Conservation (phyloP, 2,329 filamentous ascomycete genomes). For the Colletotrichum aenigma region DNA sequence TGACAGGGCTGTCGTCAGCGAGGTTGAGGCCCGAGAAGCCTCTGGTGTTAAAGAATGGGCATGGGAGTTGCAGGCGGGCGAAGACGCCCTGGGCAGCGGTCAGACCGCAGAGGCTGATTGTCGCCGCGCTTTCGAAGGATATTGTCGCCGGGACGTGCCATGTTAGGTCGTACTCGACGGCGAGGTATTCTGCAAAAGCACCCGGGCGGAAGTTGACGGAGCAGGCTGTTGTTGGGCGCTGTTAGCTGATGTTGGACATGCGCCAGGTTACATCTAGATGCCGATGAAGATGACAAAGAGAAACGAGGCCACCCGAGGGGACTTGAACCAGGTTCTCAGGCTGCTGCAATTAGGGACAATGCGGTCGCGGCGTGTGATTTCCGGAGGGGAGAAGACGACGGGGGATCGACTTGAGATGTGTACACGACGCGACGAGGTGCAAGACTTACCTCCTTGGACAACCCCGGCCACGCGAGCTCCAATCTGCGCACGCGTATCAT, state of each 20-base stretch:
- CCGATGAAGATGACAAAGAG: too few species aligned
- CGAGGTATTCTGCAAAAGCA: conserved; percentile 48
- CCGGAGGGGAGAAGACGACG: too few species aligned
- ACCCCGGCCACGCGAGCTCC: conserved; percentile 44
- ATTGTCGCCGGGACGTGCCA: conserved; percentile 38
- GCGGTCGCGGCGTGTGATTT: too few species aligned
- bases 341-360: too few species aligned
- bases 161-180: conserved; percentile 36
- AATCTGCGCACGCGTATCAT: conserved; percentile 20
- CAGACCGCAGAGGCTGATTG: conserved; percentile 43
- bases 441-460: conserved; percentile 38
- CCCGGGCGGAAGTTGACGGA: conserved; percentile 45
- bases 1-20: not conserved
- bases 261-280: not conserved
- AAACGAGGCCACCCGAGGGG: too few species aligned
- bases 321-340: too few species aligned
- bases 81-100: conserved; percentile 48
- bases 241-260: not conserved
- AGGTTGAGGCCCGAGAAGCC: not conserved
- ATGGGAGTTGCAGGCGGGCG: conserved; percentile 35
- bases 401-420: too few species aligned
- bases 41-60: conserved; percentile 30
- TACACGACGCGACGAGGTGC: not conserved
- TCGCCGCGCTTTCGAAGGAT: conserved; percentile 39
- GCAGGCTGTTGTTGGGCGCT: conserved; percentile 29